phyloP scores from a whole-genome alignment of 2,329 filamentous ascomycete species.

The Hypomyces rosellus region DNA sequence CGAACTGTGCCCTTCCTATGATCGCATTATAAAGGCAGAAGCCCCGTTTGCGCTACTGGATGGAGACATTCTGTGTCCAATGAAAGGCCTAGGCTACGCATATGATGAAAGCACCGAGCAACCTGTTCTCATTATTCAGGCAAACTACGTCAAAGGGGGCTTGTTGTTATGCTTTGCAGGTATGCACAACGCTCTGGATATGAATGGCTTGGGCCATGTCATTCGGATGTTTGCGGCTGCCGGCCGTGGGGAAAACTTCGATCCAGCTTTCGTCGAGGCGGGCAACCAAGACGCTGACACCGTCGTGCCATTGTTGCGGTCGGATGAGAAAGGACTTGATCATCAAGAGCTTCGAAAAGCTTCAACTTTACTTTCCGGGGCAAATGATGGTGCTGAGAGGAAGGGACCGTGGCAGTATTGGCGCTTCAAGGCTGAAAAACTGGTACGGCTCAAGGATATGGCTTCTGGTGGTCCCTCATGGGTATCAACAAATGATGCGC shows the following conservation, averaged over 20 bases:
- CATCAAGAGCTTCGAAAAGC: background rate
- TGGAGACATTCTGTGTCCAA: background rate
- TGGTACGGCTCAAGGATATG: background rate
- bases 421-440: background rate
- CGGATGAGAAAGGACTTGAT: background rate
- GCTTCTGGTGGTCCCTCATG: background rate
- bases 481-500: slow-evolving; percentile 5
- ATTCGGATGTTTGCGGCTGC: background rate
- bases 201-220: background rate
- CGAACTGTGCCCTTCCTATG: slow-evolving; percentile 1
- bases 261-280: background rate
- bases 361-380: background rate
- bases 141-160: background rate
- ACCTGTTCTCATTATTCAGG: background rate
- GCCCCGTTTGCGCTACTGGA: background rate
- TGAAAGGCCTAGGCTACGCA: no score
- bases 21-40: background rate
- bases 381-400: background rate
- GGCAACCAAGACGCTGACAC: background rate
- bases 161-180: background rate
- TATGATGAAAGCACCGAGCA: background rate
- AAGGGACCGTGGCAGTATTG: background rate
- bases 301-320: background rate
- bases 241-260: background rate
- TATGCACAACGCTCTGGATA: background rate